Percentiles rank a stretch among this genome's conserved stretches.
These are phyloP conservation scores for Harringtonia aguacate DNA, from an alignment of 2,329 filamentous ascomycete species.

Conservation along the genomic window DNA sequence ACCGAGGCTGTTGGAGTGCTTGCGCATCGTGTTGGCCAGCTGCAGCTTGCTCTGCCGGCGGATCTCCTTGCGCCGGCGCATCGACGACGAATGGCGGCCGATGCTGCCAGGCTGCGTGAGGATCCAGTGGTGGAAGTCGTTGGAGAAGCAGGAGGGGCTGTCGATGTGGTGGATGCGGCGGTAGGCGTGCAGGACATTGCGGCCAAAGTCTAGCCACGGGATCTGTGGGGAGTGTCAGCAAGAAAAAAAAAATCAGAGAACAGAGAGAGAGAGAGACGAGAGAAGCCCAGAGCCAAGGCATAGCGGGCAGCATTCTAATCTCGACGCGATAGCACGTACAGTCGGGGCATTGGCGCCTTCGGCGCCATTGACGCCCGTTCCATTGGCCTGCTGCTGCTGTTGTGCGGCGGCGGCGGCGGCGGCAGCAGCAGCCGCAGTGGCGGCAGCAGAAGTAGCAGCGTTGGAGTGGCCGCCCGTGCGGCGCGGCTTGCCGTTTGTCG, in stretches of 20 bases:
- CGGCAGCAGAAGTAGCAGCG: slow-evolving; percentile 17
- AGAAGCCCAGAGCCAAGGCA: too few relatives aligned
- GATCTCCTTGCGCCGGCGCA: slow-evolving; percentile 54
- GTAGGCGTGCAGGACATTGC: slow-evolving; percentile 62
- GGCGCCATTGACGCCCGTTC: neutral
- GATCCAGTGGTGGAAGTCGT: slow-evolving; percentile 50
- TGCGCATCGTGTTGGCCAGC: slow-evolving; percentile 60
- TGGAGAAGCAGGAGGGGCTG: slow-evolving; percentile 59
- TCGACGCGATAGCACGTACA: neutral
- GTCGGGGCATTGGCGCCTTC: neutral
- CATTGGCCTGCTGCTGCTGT: slow-evolving; percentile 3
- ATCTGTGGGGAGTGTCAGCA: slow-evolving; percentile 26
- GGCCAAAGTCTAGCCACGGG: slow-evolving; percentile 58
- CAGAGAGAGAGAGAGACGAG: neutral
- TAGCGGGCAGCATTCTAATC: too few relatives aligned
- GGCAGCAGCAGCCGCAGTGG: slow-evolving; percentile 18
- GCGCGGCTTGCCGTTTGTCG: slow-evolving; percentile 40
- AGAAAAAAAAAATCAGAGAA: neutral
- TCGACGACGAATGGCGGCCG: slow-evolving; percentile 64
- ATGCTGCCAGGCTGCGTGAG: slow-evolving; percentile 52
- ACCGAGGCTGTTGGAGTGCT: slow-evolving; percentile 73
- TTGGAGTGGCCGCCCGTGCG: slow-evolving; percentile 39
- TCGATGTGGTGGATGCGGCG: slow-evolving; percentile 62
- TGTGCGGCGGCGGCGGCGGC: slow-evolving; percentile 9
- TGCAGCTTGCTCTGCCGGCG: slow-evolving; percentile 62